Percentiles rank a stretch among this genome's conserved stretches.
Conservation (phyloP, 352 stramenopile species). For the Pythium sukuiense region DNA sequence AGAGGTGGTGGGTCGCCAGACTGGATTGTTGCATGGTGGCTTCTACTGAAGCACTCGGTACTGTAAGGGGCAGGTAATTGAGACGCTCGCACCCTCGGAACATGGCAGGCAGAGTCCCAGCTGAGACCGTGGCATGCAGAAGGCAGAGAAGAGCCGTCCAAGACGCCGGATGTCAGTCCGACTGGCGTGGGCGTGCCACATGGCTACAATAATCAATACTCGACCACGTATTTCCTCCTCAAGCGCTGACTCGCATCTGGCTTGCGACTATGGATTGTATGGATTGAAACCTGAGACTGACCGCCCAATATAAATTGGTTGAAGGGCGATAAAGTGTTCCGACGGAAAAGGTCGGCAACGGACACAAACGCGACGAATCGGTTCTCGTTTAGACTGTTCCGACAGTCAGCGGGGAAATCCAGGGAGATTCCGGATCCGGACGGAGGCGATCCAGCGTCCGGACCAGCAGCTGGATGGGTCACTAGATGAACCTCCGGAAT, state of each 20-base stretch:
- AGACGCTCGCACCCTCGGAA: neutral
- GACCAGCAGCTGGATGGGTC: no score
- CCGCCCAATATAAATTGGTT: neutral
- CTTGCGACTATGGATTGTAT: neutral
- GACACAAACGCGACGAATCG: neutral
- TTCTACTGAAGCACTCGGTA: neutral
- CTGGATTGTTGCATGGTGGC: neutral
- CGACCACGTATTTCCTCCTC: neutral
- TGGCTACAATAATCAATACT: neutral
- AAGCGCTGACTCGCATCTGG: neutral
- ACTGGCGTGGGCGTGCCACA: neutral
- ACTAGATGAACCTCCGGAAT: neutral
- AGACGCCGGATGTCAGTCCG: neutral
- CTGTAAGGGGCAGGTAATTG: neutral
- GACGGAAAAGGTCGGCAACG: neutral
- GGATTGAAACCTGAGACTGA: neutral
- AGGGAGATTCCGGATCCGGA: neutral
- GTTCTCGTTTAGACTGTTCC: neutral
- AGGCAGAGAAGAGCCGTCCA: neutral
- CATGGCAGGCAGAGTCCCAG: neutral
- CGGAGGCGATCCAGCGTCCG: neutral
- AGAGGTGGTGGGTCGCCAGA: neutral
- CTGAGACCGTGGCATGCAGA: neutral
- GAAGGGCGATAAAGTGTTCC: constrained; percentile 1
- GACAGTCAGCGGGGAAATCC: neutral